phyloP scores from a whole-genome alignment of 495 filamentous ascomycete species.

The Parachaetomium inaequale region DNA sequence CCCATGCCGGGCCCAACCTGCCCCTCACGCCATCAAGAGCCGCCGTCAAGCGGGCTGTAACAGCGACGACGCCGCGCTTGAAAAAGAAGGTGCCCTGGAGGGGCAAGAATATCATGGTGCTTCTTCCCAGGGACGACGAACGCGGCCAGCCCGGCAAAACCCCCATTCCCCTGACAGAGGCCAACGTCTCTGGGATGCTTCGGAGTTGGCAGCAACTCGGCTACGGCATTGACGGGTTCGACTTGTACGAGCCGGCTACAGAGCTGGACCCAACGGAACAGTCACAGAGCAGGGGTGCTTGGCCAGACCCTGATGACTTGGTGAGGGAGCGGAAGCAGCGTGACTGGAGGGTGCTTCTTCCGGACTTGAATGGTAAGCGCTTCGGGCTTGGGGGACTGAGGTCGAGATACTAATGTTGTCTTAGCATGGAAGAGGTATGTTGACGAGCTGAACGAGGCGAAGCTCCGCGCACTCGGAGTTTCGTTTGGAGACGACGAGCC shows the following conservation, averaged over 20 bases:
- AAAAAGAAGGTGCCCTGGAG: slow-evolving; percentile 63
- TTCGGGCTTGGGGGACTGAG: background rate
- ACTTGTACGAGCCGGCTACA: slow-evolving; percentile 47
- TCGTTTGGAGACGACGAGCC: slow-evolving; percentile 69
- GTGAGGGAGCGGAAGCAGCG: slow-evolving; percentile 49
- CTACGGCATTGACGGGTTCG: slow-evolving; percentile 72
- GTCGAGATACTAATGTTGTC: slow-evolving; percentile 1
- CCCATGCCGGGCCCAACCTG: slow-evolving; percentile 43
- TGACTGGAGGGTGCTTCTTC: slow-evolving; percentile 64
- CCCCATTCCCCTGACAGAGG: slow-evolving; percentile 55
- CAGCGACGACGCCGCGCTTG: slow-evolving; percentile 40
- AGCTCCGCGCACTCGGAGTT: slow-evolving; percentile 85
- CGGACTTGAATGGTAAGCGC: slow-evolving; percentile 57
- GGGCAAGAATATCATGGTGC: slow-evolving; percentile 69
- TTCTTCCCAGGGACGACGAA: slow-evolving; percentile 65
- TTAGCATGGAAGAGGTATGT: slow-evolving; percentile 82
- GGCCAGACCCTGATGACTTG: slow-evolving; percentile 64
- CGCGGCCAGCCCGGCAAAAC: slow-evolving; percentile 57
- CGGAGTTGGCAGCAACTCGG: slow-evolving; percentile 69
- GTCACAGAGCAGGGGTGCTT: slow-evolving; percentile 66
- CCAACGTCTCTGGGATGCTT: slow-evolving; percentile 63
- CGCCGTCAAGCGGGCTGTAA: slow-evolving; percentile 26
- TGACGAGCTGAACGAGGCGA: slow-evolving; percentile 75
- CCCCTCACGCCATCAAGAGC: slow-evolving; percentile 36
- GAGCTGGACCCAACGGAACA: slow-evolving; percentile 35